Conservation (phyloP, 2,329 filamentous ascomycete genomes). For the Fusarium albidum region DNA sequence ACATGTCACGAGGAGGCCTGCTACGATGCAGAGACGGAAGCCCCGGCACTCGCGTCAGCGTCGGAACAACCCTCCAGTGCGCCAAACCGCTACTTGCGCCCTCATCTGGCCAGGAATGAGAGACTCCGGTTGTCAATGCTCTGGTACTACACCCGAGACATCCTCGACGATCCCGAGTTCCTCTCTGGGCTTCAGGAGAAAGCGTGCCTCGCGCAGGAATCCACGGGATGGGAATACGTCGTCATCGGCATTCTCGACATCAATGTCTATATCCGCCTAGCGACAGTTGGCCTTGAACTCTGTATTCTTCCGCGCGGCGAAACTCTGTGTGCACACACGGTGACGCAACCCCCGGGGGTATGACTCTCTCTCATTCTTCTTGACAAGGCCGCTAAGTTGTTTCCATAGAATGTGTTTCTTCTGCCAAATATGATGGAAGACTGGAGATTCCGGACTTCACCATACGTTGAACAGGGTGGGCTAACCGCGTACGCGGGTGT, state of each 20-base stretch:
- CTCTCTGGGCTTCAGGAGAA: slow-evolving; percentile 53
- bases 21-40: slow-evolving; percentile 15
- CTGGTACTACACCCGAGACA: slow-evolving; percentile 54
- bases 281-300: slow-evolving; percentile 50
- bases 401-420: slow-evolving; percentile 47
- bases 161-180: slow-evolving; percentile 50
- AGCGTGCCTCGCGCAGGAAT: slow-evolving; percentile 49
- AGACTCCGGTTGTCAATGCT: slow-evolving; percentile 45
- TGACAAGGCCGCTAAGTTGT: neutral
- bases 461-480: slow-evolving; percentile 50
- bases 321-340: slow-evolving; percentile 54
- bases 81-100: slow-evolving; percentile 34
- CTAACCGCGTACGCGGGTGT: slow-evolving; percentile 52
- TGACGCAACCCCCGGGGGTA: slow-evolving; percentile 46
- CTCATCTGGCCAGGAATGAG: slow-evolving; percentile 40
- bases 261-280: slow-evolving; percentile 53
- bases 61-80: slow-evolving; percentile 10
- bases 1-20: neutral
- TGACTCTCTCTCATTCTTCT: neutral
- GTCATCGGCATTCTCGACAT: slow-evolving; percentile 54
- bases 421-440: slow-evolving; percentile 52
- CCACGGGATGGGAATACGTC: slow-evolving; percentile 55
- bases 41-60: slow-evolving; percentile 18
- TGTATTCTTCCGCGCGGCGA: slow-evolving; percentile 54
- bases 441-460: slow-evolving; percentile 53